These are phyloP conservation scores for Parmelia sp. DNA, from an alignment of 495 filamentous ascomycete genomes.

Conservation along the genomic window DNA sequence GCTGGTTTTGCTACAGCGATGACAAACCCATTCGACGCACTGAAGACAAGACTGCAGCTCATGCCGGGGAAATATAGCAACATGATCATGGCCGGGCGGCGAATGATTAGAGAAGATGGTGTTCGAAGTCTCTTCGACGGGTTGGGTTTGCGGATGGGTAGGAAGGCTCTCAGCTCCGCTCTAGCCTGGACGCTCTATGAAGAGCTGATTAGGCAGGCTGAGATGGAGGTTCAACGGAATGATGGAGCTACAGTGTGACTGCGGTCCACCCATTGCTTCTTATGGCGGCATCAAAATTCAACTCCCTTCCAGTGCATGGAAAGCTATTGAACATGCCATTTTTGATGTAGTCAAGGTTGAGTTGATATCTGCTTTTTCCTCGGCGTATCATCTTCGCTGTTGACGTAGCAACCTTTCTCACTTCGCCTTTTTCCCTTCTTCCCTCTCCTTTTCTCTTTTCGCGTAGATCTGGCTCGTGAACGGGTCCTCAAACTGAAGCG, in stretches of 20 bases:
- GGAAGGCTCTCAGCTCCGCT: conserved; percentile 87
- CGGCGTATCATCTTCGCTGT: not conserved
- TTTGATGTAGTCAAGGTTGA: not conserved
- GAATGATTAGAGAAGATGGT: conserved; percentile 80
- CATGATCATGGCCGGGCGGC: conserved; percentile 64
- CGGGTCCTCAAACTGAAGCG: conserved; percentile 89
- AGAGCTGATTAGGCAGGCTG: conserved; percentile 74
- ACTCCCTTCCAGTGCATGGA: not conserved
- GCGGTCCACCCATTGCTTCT: not conserved
- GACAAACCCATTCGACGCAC: conserved; percentile 93
- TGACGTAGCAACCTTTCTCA: conserved; percentile 5
- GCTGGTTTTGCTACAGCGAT: conserved; percentile 76
- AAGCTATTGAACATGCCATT: not conserved
- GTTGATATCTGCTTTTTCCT: not conserved
- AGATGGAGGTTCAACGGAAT: conserved; percentile 49
- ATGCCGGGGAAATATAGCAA: conserved; percentile 79
- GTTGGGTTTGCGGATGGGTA: conserved; percentile 74
- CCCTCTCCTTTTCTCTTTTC: conserved; percentile 60
- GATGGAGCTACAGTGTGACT: conserved; percentile 1
- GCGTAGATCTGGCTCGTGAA: conserved; percentile 93
- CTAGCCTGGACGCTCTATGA: conserved; percentile 97
- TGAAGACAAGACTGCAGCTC: conserved; percentile 93
- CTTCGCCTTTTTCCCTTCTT: conserved; percentile 40
- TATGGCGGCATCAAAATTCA: not conserved
- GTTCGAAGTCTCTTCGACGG: conserved; percentile 78